These are phyloP conservation scores for Zelonia costaricensis DNA, from an alignment of 208 protist genomes.

Conservation along the genomic window DNA sequence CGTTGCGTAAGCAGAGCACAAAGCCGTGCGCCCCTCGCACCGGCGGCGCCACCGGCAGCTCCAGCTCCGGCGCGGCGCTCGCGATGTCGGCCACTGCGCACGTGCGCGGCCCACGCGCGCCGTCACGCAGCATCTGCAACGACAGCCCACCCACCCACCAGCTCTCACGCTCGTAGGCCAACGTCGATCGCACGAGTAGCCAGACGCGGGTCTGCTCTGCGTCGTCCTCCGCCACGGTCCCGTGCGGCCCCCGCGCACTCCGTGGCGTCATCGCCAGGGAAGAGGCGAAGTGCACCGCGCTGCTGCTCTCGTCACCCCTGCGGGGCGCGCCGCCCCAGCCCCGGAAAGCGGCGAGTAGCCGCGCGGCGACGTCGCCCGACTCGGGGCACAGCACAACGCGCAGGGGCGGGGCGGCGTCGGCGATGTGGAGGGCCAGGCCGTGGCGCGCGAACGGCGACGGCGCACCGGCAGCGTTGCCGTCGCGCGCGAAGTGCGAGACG, in stretches of 20 bases:
- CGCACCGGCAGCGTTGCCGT: constrained; percentile 19
- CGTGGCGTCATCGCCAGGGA: background rate
- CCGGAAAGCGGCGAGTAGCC: constrained; percentile 34
- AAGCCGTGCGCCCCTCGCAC: constrained; percentile 10
- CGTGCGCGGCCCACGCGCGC: background rate
- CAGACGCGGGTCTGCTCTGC: background rate
- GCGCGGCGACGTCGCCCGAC: constrained; percentile 22
- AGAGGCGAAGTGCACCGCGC: background rate
- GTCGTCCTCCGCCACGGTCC: background rate
- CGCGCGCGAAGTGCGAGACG: constrained; percentile 26
- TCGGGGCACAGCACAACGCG: constrained; percentile 54
- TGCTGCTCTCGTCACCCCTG: background rate
- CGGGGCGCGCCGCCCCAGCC: constrained; percentile 10
- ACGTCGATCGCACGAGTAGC: background rate
- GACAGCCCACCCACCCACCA: constrained; percentile 8
- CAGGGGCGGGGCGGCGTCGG: constrained; percentile 34
- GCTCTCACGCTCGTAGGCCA: constrained; percentile 13
- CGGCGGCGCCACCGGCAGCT: constrained; percentile 24
- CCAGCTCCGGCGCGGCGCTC: background rate
- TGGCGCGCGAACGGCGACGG: constrained; percentile 40
- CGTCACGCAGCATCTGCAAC: constrained; percentile 2
- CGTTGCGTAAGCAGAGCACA: constrained; percentile 12
- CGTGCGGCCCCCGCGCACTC: too few species aligned
- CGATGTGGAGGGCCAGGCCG: constrained; percentile 50
- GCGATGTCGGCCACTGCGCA: constrained; percentile 10